Percentiles rank a stretch among this genome's conserved stretches.
These are phyloP conservation scores for Ploettnerulaceae sp. DNA, from an alignment of 2,329 filamentous ascomycete genomes.

Conservation along the genomic window DNA sequence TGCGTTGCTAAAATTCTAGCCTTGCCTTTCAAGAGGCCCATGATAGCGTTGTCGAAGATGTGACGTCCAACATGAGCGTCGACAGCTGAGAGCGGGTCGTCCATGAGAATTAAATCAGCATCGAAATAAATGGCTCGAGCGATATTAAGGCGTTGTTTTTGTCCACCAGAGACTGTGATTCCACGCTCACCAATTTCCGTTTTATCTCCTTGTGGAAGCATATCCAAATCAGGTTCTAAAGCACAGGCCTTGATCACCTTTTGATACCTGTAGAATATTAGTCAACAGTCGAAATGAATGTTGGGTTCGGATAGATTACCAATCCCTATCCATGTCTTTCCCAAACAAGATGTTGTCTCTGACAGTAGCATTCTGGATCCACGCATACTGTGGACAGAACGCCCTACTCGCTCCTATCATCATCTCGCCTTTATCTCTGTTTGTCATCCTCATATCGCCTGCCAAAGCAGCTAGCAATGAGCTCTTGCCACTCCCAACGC, in stretches of 20 bases:
- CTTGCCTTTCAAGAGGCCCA: constrained; percentile 82
- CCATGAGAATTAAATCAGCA: constrained; percentile 63
- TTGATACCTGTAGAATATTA: constrained; percentile 45
- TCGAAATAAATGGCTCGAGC: constrained; percentile 73
- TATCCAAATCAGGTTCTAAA: constrained; percentile 78
- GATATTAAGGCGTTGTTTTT: constrained; percentile 94
- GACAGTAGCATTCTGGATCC: constrained; percentile 91
- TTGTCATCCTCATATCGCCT: constrained; percentile 72
- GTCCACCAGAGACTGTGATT: constrained; percentile 91
- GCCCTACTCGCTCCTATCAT: constrained; percentile 74
- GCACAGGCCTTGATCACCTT: constrained; percentile 67
- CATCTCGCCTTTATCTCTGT: constrained; percentile 66
- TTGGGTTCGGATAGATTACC: constrained; percentile 40
- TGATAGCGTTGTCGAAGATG: constrained; percentile 91
- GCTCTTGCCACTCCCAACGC: constrained; percentile 86
- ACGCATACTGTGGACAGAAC: constrained; percentile 94
- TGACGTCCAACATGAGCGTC: constrained; percentile 66
- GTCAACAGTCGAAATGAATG: neutral
- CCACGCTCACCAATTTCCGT: constrained; percentile 95
- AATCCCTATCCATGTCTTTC: constrained; percentile 65
- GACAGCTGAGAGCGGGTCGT: constrained; percentile 64
- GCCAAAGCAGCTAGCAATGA: constrained; percentile 84
- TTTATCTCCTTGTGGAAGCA: constrained; percentile 81
- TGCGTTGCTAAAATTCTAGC: constrained; percentile 90
- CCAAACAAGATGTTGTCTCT: constrained; percentile 90